These are phyloP conservation scores for Trichoderma atroviride DNA, from an alignment of 2,329 filamentous ascomycete species.

Conservation along the genomic window DNA sequence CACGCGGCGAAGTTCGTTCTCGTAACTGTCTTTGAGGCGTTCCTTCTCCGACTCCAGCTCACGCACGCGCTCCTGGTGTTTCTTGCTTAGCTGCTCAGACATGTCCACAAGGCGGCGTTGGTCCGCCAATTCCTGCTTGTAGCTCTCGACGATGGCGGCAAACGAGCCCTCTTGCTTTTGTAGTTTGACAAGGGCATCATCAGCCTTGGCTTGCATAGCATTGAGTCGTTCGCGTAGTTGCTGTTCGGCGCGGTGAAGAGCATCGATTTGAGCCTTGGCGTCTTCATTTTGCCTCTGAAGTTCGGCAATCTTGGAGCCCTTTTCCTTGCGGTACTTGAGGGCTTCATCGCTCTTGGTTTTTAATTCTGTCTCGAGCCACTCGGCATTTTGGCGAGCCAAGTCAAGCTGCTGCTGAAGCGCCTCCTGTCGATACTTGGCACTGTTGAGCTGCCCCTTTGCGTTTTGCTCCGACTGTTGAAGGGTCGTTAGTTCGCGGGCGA, in stretches of 20 bases:
- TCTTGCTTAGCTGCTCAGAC: conserved; percentile 74
- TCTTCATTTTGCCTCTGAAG: conserved; percentile 90
- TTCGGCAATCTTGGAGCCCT: conserved; percentile 84
- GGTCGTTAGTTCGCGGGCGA: conserved; percentile 78
- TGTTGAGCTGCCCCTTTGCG: conserved; percentile 76
- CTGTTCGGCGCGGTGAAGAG: conserved; percentile 77
- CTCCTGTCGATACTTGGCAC: conserved; percentile 87
- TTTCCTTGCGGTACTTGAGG: conserved; percentile 91
- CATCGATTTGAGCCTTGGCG: conserved; percentile 72
- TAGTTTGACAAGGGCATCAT: conserved; percentile 78
- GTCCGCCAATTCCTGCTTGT: conserved; percentile 82
- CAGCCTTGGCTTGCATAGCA: conserved; percentile 81
- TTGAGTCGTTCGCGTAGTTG: conserved; percentile 79
- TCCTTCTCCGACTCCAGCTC: conserved; percentile 69
- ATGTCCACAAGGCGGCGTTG: conserved; percentile 80
- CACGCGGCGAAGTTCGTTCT: conserved; percentile 59
- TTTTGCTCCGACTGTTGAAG: conserved; percentile 84
- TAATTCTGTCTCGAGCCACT: conserved; percentile 90
- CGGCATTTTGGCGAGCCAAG: conserved; percentile 82
- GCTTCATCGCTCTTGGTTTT: conserved; percentile 88
- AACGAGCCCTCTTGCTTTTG: conserved; percentile 85
- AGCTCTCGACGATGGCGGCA: conserved; percentile 80
- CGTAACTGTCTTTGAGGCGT: conserved; percentile 64
- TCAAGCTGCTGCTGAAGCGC: conserved; percentile 88
- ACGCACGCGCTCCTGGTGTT: conserved; percentile 69